Evolutionary conservation across 129 eudicot species (phyloP).

Genomic region (Cynara cardunculus): DNA sequence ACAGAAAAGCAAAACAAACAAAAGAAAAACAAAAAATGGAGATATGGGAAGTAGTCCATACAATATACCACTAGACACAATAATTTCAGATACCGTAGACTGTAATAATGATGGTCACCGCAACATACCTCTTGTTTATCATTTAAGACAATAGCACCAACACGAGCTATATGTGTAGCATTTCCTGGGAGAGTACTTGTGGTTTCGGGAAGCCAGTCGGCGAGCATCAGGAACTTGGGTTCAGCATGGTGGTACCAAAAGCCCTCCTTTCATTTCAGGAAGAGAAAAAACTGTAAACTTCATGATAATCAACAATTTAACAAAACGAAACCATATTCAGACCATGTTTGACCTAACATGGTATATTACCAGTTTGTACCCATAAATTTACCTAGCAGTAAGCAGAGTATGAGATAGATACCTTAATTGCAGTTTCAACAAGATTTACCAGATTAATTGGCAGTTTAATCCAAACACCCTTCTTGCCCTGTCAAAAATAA

Average conservation of each 20-base stretch:
- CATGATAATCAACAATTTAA: conserved; percentile 4
- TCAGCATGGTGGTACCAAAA: conserved; percentile 78
- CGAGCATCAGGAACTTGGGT: conserved; percentile 58
- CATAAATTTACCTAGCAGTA: neutral
- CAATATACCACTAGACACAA: neutral
- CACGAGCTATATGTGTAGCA: conserved; percentile 71
- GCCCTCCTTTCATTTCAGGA: conserved; percentile 49
- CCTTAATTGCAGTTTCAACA: conserved; percentile 75
- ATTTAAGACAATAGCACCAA: conserved; percentile 70
- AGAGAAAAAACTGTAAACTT: neutral
- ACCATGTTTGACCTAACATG: conserved; percentile 4
- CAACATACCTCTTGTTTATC: conserved; percentile 56
- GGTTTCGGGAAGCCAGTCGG: conserved; percentile 58
- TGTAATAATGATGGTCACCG: neutral
- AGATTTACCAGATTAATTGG: conserved; percentile 62
- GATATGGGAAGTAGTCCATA: neutral
- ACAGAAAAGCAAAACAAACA: neutral
- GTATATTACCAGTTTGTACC: neutral
- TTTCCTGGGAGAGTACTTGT: conserved; percentile 54
- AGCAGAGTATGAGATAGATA: conserved; percentile 9
- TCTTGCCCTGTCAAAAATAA: conserved; percentile 59
- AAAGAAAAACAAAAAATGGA: neutral
- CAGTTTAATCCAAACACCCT: conserved; percentile 80
- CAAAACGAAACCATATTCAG: neutral
- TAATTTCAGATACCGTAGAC: conserved; percentile 5